Conservation (phyloP, 1,139 yeast species). For the Blastobotrys arbuscula region DNA sequence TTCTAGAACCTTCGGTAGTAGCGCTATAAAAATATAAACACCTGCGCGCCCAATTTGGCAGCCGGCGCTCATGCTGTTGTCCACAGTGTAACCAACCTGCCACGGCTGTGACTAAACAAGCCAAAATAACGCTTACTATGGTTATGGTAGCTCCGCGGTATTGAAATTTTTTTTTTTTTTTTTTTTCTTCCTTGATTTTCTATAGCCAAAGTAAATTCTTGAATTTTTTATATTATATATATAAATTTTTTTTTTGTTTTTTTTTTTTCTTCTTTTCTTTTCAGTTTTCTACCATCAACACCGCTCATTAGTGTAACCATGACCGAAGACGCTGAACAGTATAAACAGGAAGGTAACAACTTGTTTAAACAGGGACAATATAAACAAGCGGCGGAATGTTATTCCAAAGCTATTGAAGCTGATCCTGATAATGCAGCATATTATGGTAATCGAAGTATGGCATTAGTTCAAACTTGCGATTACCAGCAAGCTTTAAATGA, state of each 20-base stretch:
- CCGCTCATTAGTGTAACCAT: neutral
- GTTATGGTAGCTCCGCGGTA: too few relatives aligned
- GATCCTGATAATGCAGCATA: constrained; percentile 40
- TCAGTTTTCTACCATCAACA: neutral
- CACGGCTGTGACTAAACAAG: too few relatives aligned
- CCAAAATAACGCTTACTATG: too few relatives aligned
- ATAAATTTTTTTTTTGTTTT: neutral
- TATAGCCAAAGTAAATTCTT: neutral
- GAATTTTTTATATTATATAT: neutral
- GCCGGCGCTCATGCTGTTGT: too few relatives aligned
- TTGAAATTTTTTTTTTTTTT: neutral
- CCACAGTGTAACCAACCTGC: too few relatives aligned
- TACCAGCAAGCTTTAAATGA: constrained; percentile 57
- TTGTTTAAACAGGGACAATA: constrained; percentile 36
- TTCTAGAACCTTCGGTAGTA: too few relatives aligned
- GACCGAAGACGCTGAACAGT: constrained; percentile 27
- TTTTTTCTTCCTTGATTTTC: neutral
- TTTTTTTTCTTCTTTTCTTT: neutral
- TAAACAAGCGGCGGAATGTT: constrained; percentile 32
- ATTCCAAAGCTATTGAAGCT: constrained; percentile 35
- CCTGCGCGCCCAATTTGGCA: too few relatives aligned
- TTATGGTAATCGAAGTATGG: constrained; percentile 77
- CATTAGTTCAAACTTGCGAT: constrained; percentile 55
- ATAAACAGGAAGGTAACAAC: constrained; percentile 36
- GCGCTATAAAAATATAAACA: too few relatives aligned